Evolutionary conservation across 2,329 filamentous ascomycete genomes (phyloP).

Genomic region (Verticillium nonalfalfae): DNA sequence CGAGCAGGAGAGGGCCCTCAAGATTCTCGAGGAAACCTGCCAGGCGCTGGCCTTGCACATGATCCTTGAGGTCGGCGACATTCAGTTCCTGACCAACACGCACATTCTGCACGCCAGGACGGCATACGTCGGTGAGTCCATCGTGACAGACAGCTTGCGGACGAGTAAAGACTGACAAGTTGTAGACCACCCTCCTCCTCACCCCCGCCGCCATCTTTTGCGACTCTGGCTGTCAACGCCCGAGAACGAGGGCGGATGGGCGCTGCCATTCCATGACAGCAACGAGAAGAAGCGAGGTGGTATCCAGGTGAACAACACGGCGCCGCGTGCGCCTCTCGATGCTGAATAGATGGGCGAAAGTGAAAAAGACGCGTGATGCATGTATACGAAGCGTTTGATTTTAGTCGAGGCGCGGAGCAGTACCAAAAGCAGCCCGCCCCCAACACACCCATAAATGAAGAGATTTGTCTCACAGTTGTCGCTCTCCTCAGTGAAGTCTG

Average conservation of each 20-base stretch:
- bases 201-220: constrained; percentile 71
- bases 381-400: background rate
- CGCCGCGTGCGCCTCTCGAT: constrained; percentile 69
- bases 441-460: no score
- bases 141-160: background rate
- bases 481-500: no score
- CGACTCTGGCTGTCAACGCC: constrained; percentile 80
- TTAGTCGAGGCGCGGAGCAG: background rate
- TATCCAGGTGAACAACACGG: constrained; percentile 77
- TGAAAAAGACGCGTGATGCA: background rate
- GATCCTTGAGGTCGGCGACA: constrained; percentile 78
- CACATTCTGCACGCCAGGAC: constrained; percentile 80
- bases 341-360: constrained; percentile 51
- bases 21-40: constrained; percentile 71
- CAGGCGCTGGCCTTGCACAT: constrained; percentile 68
- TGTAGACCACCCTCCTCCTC: constrained; percentile 52
- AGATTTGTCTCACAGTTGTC: no score
- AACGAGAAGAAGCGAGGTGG: constrained; percentile 82
- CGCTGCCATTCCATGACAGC: constrained; percentile 73
- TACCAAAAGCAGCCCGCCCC: background rate
- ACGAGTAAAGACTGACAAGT: background rate
- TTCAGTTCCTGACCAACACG: constrained; percentile 72
- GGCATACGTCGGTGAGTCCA: constrained; percentile 50
- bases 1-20: constrained; percentile 61
- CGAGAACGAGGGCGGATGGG: constrained; percentile 79